Base-by-base conservation (phyloP, 768 basidiomycete genomes). In the Termitomyces bulborhizus region DNA sequence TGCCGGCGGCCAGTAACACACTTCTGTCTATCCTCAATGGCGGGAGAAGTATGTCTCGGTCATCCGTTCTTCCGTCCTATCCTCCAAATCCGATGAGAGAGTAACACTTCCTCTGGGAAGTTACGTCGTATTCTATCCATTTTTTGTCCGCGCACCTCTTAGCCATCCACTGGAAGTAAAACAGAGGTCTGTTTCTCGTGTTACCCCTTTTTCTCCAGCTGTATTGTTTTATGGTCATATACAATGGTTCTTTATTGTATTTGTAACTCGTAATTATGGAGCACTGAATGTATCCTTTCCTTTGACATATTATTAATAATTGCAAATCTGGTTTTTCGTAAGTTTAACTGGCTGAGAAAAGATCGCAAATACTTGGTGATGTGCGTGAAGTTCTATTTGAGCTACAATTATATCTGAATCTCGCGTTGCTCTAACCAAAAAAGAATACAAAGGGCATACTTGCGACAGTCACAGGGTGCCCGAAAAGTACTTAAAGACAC, bases 21-120 rank as follows among this genome's bases (percentile, higher is more conserved):
- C 55, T 61, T 27, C 48, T 63, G 29, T 60, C 62, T 15, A 63
- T 63, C 21, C 55, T 63, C n/a, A 63, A 60, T 18, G 40, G 50
- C 27, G 55, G 55, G 11, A 56, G 60, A 27, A 48, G n/a, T 31
- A 37, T 50, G 13, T 57, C 62, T 11, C 53, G 31, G 49, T 51
- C 55, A 2, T 29, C 55, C 13, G 32, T 49, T 15, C n/a, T 55
- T 27, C 24, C 54, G 3, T 52, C 59, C 2, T 55, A 51, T 51
- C 27, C 56, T 44, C 16, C 54, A 24, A 16, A 37, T 27, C 46
- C 16, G 4, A 40, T 34, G 9, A 26, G 8, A 40, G 8, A 51
- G 26, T 39, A 18, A 41, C 29, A 12, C 24, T 18, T 31, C 11
- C 18, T 32, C 6, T 31, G 4, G 45, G 45, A 46, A 29, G n/a